These are phyloP conservation scores for Aegilops longissima DNA, from an alignment of 176 grass and related monocot genomes.

Conservation along the genomic window DNA sequence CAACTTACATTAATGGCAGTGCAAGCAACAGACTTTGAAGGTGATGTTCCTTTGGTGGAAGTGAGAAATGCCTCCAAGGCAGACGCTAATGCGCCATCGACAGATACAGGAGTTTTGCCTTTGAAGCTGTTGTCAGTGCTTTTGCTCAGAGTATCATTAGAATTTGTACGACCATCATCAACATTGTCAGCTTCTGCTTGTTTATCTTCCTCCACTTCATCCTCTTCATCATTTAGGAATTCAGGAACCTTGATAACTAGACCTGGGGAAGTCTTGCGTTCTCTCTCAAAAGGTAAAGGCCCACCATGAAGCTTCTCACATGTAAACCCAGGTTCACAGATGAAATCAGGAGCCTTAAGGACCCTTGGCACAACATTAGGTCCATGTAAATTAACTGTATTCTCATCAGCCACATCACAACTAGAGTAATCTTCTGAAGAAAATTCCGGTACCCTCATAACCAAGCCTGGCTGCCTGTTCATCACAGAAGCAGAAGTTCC, in stretches of 20 bases:
- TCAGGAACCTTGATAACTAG: constrained; percentile 56
- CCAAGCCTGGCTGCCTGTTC: constrained; percentile 41
- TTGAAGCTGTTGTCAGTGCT: background rate
- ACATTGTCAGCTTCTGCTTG: constrained; percentile 36
- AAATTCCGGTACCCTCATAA: constrained; percentile 42
- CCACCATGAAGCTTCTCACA: constrained; percentile 26
- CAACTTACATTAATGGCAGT: constrained; percentile 15
- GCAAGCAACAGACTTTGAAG: constrained; percentile 26
- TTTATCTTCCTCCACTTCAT: constrained; percentile 39
- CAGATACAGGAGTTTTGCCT: constrained; percentile 49
- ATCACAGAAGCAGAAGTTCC: constrained; percentile 26
- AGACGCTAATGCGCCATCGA: constrained; percentile 76
- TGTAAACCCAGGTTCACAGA: constrained; percentile 22
- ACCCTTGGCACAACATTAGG: constrained; percentile 28
- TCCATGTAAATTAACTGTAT: constrained; percentile 11
- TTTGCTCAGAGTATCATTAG: constrained; percentile 35
- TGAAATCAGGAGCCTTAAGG: constrained; percentile 42
- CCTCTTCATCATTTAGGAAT: constrained; percentile 50
- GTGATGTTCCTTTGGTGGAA: constrained; percentile 39
- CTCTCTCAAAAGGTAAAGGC: constrained; percentile 25
- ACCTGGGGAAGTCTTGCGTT: constrained; percentile 46
- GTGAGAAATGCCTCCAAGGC: constrained; percentile 67
- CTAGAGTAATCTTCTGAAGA: constrained; percentile 35
- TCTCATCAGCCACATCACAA: constrained; percentile 24
- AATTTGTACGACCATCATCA: constrained; percentile 26